phyloP scores from a whole-genome alignment of 345 rosid genomes.

The Rhodamnia rubescens region DNA sequence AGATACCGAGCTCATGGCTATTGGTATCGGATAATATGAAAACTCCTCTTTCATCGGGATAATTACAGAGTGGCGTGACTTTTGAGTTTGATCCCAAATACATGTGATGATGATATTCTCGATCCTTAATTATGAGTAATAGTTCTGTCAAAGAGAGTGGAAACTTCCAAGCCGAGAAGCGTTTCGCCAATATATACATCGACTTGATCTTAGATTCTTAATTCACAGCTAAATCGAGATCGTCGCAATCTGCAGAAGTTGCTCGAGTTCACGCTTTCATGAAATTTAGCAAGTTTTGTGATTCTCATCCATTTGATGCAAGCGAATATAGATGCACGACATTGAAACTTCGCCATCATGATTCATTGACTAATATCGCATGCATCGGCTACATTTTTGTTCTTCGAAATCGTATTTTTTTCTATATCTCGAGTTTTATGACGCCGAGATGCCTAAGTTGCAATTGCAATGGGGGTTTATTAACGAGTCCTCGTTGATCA shows the following conservation, averaged over 20 bases:
- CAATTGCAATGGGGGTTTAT: fast-evolving
- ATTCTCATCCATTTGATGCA: not conserved
- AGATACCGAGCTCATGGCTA: fast-evolving
- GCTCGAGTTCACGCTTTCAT: fast-evolving
- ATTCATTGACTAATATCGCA: not conserved
- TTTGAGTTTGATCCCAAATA: not conserved
- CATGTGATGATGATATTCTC: fast-evolving
- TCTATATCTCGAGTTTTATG: not conserved
- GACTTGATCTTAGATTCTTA: not conserved
- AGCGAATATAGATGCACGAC: not conserved
- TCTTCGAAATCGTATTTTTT: not conserved
- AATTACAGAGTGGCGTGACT: fast-evolving
- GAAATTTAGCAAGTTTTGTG: not conserved
- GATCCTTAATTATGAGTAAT: fast-evolving
- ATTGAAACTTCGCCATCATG: not conserved
- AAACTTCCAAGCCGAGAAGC: not conserved
- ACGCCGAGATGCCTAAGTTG: not conserved
- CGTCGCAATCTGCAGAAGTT: not conserved
- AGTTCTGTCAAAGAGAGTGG: fast-evolving
- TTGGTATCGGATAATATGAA: no score
- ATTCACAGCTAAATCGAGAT: fast-evolving
- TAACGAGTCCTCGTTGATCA: not conserved
- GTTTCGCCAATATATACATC: not conserved
- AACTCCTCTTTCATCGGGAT: fast-evolving
- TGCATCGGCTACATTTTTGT: fast-evolving